Evolutionary conservation across 306 rosid species (phyloP).

Genomic region (Medicago truncatula): MtrunA17r5.0-ANR NC_053044.1:53067501-53068000

Average conservation of each 20-base stretch:
- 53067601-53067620: slow-evolving; percentile 38
- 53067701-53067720: slow-evolving; percentile 11
- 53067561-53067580: neutral
- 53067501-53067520: slow-evolving; percentile 21
- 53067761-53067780: slow-evolving; percentile 45
- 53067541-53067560: neutral
- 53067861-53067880: slow-evolving; percentile 38
- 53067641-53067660: neutral
- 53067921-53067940: slow-evolving; percentile 25
- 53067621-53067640: neutral
- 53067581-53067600: slow-evolving; percentile 53
- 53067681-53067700: slow-evolving; percentile 47
- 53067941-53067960: slow-evolving; percentile 37
- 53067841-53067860: slow-evolving; percentile 28
- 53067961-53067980: slow-evolving; percentile 44
- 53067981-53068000: slow-evolving; percentile 38
- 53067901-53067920: slow-evolving; percentile 45
- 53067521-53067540: slow-evolving; percentile 35
- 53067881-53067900: slow-evolving; percentile 36
- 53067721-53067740: slow-evolving; percentile 21
- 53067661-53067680: slow-evolving; percentile 37
- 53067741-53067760: slow-evolving; percentile 37
- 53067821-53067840: slow-evolving; percentile 50
- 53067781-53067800: slow-evolving; percentile 41
- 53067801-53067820: slow-evolving; percentile 44